Conservation (phyloP, 257 asterid genomes). For the Nicotiana undulata region DNA sequence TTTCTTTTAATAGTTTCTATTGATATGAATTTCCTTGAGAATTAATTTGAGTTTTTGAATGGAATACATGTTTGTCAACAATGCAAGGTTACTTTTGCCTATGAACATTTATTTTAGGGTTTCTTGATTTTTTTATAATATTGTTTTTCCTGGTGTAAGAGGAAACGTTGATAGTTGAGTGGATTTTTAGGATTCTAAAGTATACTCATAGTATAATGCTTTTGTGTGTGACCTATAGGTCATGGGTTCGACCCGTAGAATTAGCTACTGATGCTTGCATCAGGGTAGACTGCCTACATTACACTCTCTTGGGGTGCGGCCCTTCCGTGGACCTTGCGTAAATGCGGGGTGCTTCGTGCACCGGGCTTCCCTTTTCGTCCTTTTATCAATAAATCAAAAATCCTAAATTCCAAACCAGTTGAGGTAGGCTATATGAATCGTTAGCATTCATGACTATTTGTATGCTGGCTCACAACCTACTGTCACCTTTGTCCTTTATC, state of each 20-base stretch:
- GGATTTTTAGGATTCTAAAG: background rate
- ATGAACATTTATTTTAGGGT: background rate
- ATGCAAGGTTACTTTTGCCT: background rate
- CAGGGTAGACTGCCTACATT: too few species aligned
- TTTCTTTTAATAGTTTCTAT: background rate
- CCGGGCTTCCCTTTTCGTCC: too few species aligned
- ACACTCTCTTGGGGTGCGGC: too few species aligned
- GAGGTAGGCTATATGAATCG: background rate
- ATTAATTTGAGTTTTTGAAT: background rate
- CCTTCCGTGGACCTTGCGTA: too few species aligned
- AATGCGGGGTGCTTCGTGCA: too few species aligned
- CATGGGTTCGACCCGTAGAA: too few species aligned
- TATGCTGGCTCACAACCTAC: background rate
- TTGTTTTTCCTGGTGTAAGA: background rate
- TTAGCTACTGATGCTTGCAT: too few species aligned
- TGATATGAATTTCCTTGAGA: background rate
- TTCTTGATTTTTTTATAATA: background rate
- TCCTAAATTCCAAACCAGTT: background rate
- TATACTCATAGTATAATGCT: background rate
- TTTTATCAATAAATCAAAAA: background rate
- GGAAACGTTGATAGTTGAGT: slow-evolving; percentile 1
- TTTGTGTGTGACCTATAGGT: background rate
- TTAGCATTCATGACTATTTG: background rate
- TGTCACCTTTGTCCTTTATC: background rate
- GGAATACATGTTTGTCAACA: background rate